Base-by-base conservation (phyloP, 2,329 filamentous ascomycete genomes). In the Penicillium sp. region DNA sequence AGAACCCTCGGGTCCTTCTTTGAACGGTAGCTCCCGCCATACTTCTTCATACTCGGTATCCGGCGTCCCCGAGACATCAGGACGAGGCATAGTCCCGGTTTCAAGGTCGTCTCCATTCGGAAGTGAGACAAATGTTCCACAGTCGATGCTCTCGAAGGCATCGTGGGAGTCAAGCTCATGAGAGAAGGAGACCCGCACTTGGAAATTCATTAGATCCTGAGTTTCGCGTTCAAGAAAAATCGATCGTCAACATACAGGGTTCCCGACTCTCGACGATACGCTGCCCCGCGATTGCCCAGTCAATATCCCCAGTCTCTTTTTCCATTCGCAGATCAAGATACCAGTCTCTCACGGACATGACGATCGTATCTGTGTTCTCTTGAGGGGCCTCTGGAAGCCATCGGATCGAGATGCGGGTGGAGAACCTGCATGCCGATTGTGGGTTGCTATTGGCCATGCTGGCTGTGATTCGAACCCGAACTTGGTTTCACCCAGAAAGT, bases 1-100 rank as follows among this genome's bases (percentile, higher is more conserved):
- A 1, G 49, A 14, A 0, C 67, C 70, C 13, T 70, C 64, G 0
- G 71, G 73, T 2, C 72, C 67, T 2, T 56, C 47, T 8, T 48
- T 50, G 10, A 77, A 65, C 2, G 71, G 63, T 2, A 75, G 68
- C 40, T 85, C 82, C 1, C 73, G 69, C 87, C 87, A 90, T 2
- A 88, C 67, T 69, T 91, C 88, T 67, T 90, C 86, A 60, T 92
- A 91, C 7, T 68, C 63, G 3, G 65, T 66, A 0, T 72, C 55
- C 2, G 68, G 69, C 9, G 62, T 60, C 2, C 69, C 70, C 1
- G 69, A 65, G 0, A 69, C 50, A 59, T 76, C 71, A 21, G 66
- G 63, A 13, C 71, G 71, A 21, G 73, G 66, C 75, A 77, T 77
- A 1, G 59, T 61, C 0, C 75, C 75, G 0, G 64, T 71, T 52